phyloP scores from a whole-genome alignment of 176 grass and related monocot species.

The Eleusine coracana region DNA sequence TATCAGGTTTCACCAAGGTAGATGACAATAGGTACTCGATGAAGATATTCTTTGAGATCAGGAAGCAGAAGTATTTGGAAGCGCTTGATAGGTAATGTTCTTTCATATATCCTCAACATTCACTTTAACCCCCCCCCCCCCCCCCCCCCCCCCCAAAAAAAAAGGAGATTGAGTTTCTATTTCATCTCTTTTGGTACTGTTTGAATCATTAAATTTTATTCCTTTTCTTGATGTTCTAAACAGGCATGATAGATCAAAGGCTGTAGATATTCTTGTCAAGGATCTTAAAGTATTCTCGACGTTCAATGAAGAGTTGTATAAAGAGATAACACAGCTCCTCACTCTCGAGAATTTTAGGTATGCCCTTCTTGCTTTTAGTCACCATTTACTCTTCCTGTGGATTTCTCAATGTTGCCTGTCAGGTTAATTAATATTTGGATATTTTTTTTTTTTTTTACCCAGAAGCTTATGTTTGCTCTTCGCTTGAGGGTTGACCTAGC shows the following conservation, averaged over 20 bases:
- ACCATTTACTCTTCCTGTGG: conserved; percentile 4
- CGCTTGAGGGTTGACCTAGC: conserved; percentile 2
- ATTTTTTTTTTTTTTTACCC: neutral
- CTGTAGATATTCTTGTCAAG: conserved; percentile 92
- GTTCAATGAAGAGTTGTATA: conserved; percentile 96
- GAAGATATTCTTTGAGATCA: conserved; percentile 99
- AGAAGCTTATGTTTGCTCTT: conserved; percentile 5
- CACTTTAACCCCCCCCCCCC: neutral
- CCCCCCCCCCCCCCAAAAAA: neutral
- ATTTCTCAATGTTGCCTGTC: neutral
- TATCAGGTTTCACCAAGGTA: conserved; percentile 96
- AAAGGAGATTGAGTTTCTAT: neutral
- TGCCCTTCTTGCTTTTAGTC: conserved; percentile 8
- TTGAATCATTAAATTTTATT: conserved; percentile 5
- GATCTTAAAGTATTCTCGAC: conserved; percentile 99
- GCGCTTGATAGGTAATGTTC: conserved; percentile 79
- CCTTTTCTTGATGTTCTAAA: conserved; percentile 22
- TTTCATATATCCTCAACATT: neutral
- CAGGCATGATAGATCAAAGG: conserved; percentile 97
- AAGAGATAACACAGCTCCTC: conserved; percentile 99
- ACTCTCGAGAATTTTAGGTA: conserved; percentile 97
- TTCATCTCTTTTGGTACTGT: conserved; percentile 8
- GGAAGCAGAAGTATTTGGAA: conserved; percentile 99
- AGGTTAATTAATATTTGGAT: conserved; percentile 3
- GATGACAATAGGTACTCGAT: conserved; percentile 99